phyloP scores from a whole-genome alignment of 306 rosid species.

The Cicer pinnatifidum region DNA sequence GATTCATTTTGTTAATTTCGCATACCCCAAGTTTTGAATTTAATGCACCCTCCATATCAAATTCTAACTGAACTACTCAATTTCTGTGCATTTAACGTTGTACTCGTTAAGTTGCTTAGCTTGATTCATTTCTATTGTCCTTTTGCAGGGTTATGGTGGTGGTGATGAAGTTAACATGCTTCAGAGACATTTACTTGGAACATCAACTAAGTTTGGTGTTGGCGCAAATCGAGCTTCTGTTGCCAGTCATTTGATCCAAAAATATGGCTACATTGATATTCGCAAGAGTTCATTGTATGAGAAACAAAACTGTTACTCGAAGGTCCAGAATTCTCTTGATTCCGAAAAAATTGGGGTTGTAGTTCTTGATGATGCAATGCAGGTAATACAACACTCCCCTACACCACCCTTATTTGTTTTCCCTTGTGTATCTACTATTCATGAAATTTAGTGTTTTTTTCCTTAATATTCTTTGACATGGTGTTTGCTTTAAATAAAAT shows the following conservation, averaged over 20 bases:
- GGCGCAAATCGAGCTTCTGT: conserved; percentile 74
- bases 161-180: conserved; percentile 97
- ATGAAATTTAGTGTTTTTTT: background rate
- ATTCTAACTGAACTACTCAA: background rate
- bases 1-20: conserved; percentile 17
- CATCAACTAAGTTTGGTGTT: conserved; percentile 69
- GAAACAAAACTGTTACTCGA: conserved; percentile 38
- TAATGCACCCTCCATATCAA: conserved; percentile 19
- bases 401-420: background rate
- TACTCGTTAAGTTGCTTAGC: conserved; percentile 10
- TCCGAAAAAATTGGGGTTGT: conserved; percentile 65
- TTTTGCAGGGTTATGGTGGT: conserved; percentile 85
- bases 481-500: conserved; percentile 38
- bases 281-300: conserved; percentile 42
- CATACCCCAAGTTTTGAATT: conserved; percentile 23
- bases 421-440: background rate
- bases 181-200: conserved; percentile 72
- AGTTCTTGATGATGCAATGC: conserved; percentile 94
- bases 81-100: conserved; percentile 15
- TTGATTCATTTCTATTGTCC: conserved; percentile 33
- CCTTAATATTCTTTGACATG: background rate
- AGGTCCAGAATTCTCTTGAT: conserved; percentile 41
- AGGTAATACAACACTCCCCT: conserved; percentile 52
- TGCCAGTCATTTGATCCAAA: conserved; percentile 58
- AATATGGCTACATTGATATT: conserved; percentile 68